Percentiles rank a stretch among this genome's conserved stretches.
Evolutionary conservation across 768 basidiomycete species (phyloP).

Genomic region (Suillus weaverae): DNA sequence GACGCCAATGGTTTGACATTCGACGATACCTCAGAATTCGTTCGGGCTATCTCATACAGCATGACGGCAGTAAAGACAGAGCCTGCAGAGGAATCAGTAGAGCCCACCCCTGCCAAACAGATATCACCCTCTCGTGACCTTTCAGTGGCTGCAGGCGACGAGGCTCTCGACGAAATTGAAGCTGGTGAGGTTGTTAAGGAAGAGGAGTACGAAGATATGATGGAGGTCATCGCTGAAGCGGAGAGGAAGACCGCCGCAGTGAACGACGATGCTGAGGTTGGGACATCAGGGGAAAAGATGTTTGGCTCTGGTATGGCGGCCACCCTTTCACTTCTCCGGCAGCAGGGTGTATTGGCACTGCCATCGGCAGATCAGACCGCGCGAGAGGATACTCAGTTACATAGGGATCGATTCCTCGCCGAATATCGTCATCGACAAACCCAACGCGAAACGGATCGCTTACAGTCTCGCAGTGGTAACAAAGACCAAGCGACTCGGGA

Average conservation of each 20-base stretch:
- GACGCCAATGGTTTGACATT: conserved; percentile 65
- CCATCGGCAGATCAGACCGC: conserved; percentile 63
- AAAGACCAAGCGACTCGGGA: conserved; percentile 94
- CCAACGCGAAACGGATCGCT: conserved; percentile 77
- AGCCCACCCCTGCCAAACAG: conserved; percentile 29
- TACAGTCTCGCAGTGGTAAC: conserved; percentile 73
- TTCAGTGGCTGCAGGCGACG: conserved; percentile 59
- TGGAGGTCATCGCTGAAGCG: conserved; percentile 68
- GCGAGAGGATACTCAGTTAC: conserved; percentile 79
- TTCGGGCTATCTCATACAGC: conserved; percentile 76
- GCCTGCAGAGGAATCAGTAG: conserved; percentile 36
- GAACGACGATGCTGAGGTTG: conserved; percentile 39
- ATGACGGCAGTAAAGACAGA: conserved; percentile 55
- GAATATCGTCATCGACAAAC: conserved; percentile 75
- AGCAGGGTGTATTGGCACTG: conserved; percentile 84
- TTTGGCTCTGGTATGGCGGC: conserved; percentile 86
- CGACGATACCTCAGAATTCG: conserved; percentile 97
- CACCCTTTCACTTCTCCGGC: conserved; percentile 82
- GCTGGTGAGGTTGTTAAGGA: conserved; percentile 84
- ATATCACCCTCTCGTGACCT: conserved; percentile 51
- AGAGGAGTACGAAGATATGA: conserved; percentile 72
- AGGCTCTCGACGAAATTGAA: conserved; percentile 72
- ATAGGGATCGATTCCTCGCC: conserved; percentile 88
- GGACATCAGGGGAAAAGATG: conserved; percentile 76
- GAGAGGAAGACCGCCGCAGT: conserved; percentile 45